phyloP scores from a whole-genome alignment of 2,329 filamentous ascomycete genomes.

The Scopulariopsis brevicaulis region DNA sequence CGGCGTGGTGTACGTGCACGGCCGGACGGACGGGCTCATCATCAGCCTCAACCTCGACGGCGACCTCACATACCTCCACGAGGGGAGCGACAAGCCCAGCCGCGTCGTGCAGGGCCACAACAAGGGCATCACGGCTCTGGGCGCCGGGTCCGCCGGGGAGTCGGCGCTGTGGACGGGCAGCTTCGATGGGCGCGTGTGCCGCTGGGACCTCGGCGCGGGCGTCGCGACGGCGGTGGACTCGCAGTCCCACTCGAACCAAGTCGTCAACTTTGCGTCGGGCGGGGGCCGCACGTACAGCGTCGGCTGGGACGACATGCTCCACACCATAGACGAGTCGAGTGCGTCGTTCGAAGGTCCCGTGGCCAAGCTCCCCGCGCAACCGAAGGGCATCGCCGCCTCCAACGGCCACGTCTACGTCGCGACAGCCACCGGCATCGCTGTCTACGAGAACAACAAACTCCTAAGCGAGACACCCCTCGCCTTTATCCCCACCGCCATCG shows the following conservation, averaged over 20 bases:
- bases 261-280: conserved; percentile 59
- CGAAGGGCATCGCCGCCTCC: conserved; percentile 56
- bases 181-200: conserved; percentile 78
- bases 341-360: conserved; percentile 64
- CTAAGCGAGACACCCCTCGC: conserved; percentile 47
- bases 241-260: conserved; percentile 73
- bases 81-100: conserved; percentile 57
- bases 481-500: conserved; percentile 59
- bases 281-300: conserved; percentile 66
- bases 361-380: conserved; percentile 64
- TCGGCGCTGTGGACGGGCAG: conserved; percentile 78
- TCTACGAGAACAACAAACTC: conserved; percentile 49
- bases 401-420: conserved; percentile 44
- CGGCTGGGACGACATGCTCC: conserved; percentile 88
- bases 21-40: conserved; percentile 72
- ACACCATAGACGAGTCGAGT: conserved; percentile 62
- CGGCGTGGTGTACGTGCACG: conserved; percentile 80
- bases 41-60: conserved; percentile 84
- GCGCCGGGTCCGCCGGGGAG: conserved; percentile 26
- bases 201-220: conserved; percentile 69
- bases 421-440: conserved; percentile 35
- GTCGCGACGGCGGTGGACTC: conserved; percentile 63
- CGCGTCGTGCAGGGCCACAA: conserved; percentile 77
- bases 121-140: conserved; percentile 75
- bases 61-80: conserved; percentile 77